Evolutionary conservation across 1,284 basidiomycete species (phyloP), one percentile per base, ranked within the genome.

Genomic region (Ceratobasidium sp.): DNA sequence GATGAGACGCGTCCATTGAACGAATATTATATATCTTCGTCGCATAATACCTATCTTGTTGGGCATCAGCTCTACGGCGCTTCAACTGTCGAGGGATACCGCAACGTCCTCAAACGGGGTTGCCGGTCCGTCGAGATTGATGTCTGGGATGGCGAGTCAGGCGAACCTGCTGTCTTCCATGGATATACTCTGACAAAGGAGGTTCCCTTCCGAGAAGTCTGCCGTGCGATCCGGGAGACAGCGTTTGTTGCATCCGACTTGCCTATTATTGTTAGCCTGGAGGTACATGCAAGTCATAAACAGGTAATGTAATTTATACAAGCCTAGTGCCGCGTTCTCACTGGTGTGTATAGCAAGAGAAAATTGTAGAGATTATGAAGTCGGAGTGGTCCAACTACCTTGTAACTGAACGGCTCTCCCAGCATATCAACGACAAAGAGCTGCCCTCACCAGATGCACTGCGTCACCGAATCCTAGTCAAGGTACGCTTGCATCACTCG

Each of bases 21-120:
- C 45, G 69, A 60, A 48, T 72, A 72, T n/a, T 72, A 72, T 19
- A 72, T 72, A 14, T 72, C 69, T 7, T 72, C 69, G 27, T 72
- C 69, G 2, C 69, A 72, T 45, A 72, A 72, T 31, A 72, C 69
- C 24, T 72, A 72, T 22, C 69, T 72, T 33, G 56, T 72, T 31
- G 56, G 56, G 41, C 69, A 62, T 60, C 69, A 72, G 44, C 44
- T 72, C 0, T 72, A 60, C 24, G 69, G 56, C 9, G 57, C 56
- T 24, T 72, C 69, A 1, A 60, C 69, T 36, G 69, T 51, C 11
- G 56, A 60, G 14, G 56, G 56, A 1, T 72, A 72, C 36, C 44
- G 29, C 9, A 60, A 72, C 41, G 69, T 72, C 17, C 47, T 72
- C 7, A 14, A 41, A 29, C 69, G 57, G 17, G 69, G 57, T 8